phyloP scores from a whole-genome alignment of 2,329 filamentous ascomycete genomes.

The Exophiala spinifera region DNA sequence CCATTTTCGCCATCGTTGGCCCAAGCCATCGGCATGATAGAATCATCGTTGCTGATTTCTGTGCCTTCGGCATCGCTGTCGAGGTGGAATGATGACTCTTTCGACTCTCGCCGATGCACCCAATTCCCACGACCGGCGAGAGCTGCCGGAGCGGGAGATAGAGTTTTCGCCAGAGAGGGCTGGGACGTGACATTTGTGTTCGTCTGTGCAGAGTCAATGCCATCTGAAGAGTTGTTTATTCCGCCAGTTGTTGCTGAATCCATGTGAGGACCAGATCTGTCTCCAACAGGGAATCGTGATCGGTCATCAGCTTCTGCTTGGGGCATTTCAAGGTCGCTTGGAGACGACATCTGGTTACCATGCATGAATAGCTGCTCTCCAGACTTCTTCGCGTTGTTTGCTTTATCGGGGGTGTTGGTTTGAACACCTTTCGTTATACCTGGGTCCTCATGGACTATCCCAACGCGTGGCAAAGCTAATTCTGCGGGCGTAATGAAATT shows the following conservation, averaged over 20 bases:
- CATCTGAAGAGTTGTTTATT: not conserved
- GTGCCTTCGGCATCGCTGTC: constrained; percentile 26
- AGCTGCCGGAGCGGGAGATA: not conserved
- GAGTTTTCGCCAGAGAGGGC: not conserved
- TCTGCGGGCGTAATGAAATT: not conserved
- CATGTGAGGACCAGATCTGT: not conserved
- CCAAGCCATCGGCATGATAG: constrained; percentile 6
- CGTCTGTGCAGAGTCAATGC: not conserved
- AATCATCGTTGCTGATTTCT: constrained; percentile 13
- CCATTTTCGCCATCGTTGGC: constrained; percentile 8
- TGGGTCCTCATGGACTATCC: not conserved
- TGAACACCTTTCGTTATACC: too few relatives aligned
- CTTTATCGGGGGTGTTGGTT: too few relatives aligned
- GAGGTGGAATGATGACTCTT: constrained; percentile 2
- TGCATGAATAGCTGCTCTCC: too few relatives aligned
- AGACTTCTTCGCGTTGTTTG: too few relatives aligned
- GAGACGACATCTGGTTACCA: too few relatives aligned
- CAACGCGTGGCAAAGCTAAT: too few relatives aligned
- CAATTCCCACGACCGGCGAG: constrained; percentile 3
- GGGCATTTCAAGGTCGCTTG: too few relatives aligned
- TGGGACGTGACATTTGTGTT: not conserved
- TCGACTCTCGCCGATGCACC: constrained; percentile 16
- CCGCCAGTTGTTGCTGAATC: not conserved
- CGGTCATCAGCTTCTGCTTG: not conserved
- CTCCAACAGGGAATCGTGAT: not conserved